Evolutionary conservation across 1,284 basidiomycete species (phyloP).

Genomic region (Grifola frondosa): DNA sequence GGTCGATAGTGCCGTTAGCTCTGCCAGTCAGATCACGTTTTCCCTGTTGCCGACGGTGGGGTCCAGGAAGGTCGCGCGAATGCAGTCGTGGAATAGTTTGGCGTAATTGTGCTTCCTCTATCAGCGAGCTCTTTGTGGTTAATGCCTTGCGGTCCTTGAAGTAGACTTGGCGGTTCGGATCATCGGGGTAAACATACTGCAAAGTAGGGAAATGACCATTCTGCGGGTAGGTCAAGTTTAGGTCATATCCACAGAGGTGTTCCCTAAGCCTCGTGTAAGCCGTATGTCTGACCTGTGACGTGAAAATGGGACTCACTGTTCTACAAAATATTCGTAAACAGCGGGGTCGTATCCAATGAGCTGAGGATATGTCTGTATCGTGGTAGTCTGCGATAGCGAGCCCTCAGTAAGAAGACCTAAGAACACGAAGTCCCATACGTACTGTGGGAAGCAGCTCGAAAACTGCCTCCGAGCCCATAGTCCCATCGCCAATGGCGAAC

Average conservation of each 20-base stretch:
- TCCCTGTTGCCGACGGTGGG: conserved; percentile 7
- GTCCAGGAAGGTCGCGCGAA: not conserved
- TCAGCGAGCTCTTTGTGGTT: conserved; percentile 9
- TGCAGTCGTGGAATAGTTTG: conserved; percentile 1
- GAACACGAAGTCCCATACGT: conserved; percentile 18
- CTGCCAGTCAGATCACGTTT: conserved; percentile 28
- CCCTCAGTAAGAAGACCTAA: not conserved
- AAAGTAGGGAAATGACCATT: conserved; percentile 49
- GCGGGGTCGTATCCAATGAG: conserved; percentile 67
- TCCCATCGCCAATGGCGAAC: conserved; percentile 70
- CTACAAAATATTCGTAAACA: conserved; percentile 64
- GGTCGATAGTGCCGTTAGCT: conserved; percentile 32
- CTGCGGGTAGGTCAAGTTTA: conserved; percentile 73
- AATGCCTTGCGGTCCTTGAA: conserved; percentile 2
- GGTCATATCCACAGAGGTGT: conserved; percentile 61
- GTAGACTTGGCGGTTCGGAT: not conserved
- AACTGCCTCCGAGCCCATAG: conserved; percentile 47
- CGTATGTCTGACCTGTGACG: conserved; percentile 22
- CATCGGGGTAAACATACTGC: conserved; percentile 7
- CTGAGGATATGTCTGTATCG: conserved; percentile 71
- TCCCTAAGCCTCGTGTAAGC: conserved; percentile 36
- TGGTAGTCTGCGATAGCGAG: conserved; percentile 39
- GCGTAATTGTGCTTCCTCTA: conserved; percentile 1
- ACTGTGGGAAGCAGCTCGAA: conserved; percentile 57
- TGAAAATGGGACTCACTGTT: conserved; percentile 49